Evolutionary conservation across 768 basidiomycete species (phyloP), one percentile per base, ranked within the genome.

Genomic region (Leccinum variicolor): DNA sequence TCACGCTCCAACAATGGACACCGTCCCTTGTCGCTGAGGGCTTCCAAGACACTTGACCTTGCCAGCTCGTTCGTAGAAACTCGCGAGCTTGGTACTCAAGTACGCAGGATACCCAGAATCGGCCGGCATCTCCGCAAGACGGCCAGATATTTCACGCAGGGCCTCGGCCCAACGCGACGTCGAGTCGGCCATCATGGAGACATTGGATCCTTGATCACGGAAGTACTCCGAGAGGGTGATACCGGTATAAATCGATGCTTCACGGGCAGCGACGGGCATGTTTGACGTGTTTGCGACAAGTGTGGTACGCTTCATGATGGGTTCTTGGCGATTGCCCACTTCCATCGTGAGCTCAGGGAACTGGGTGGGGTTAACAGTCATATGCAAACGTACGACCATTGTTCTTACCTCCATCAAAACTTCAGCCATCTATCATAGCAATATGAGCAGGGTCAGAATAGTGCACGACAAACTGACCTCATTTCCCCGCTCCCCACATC

Each of bases 81-180:
- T 86, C 21, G 97, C 97, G 34, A 98, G 78, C 76, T 98, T 98
- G 31, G 97, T 96, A 60, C 88, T 78, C 59, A 98, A 85, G 74
- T 98, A 98, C 3, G 97, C 97, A 51, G 97, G 97, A 76, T 99
- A 99, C 57, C 97, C 97, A 41, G 97, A 98, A 73, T 98, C 97
- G 29, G 97, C 97, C 50, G 97, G 97, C 97, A 99, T 99, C 76
- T 99, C 97, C 39, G 97, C 97, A 60, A 99, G 75, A 76, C 97
- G 95, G 76, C 97, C 97, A 23, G 95, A 98, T 62, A 99, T 98
- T 82, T 99, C 97, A 79, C 97, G 94, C 48, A 99, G 78, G 19
- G 97, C 97, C 71, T 99, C 97, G 28, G 97, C 97, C 97, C 97
- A 99, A 64, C 97, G 94, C 21, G 94, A 96, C 0, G 96, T 98